Percentiles rank a stretch among this genome's conserved stretches.
Evolutionary conservation across 306 rosid genomes (phyloP).

Genomic region (Vigna nakashimae): DNA sequence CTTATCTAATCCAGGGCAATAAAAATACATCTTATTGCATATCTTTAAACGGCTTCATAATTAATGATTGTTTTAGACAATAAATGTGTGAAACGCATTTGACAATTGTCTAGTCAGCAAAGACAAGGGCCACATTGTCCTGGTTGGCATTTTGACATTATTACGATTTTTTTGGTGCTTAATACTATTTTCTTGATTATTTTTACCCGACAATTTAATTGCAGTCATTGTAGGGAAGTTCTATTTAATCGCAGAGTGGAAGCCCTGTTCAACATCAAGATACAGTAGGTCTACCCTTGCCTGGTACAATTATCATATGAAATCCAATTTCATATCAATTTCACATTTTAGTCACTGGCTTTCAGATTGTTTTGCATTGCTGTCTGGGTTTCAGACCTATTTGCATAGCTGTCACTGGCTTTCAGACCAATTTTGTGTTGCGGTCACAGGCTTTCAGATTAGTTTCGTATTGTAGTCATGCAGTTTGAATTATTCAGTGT

Average conservation of each 20-base stretch:
- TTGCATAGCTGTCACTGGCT: no score
- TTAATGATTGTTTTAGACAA: background rate
- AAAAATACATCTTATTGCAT: background rate
- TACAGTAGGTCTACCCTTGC: background rate
- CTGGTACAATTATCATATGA: conserved; percentile 1
- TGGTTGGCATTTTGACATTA: background rate
- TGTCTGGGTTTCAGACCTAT: no score
- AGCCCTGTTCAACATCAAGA: conserved; percentile 3
- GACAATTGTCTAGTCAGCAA: background rate
- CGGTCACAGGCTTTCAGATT: no score
- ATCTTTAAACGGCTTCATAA: background rate
- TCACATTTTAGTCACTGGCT: no score
- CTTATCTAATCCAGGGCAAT: background rate
- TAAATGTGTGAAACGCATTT: conserved; percentile 14
- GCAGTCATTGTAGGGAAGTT: no score
- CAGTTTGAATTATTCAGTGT: no score
- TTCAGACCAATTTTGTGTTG: no score
- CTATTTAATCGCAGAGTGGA: no score
- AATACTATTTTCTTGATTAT: no score
- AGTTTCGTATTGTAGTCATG: no score
- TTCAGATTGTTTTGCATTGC: no score
- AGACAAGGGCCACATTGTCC: background rate
- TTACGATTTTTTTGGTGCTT: background rate
- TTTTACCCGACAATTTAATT: no score
- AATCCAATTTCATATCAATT: conserved; percentile 1